Evolutionary conservation across 305 asterid genomes (phyloP), one percentile per base, ranked within the genome.

Genomic region (Petunia hybrid): DNA sequence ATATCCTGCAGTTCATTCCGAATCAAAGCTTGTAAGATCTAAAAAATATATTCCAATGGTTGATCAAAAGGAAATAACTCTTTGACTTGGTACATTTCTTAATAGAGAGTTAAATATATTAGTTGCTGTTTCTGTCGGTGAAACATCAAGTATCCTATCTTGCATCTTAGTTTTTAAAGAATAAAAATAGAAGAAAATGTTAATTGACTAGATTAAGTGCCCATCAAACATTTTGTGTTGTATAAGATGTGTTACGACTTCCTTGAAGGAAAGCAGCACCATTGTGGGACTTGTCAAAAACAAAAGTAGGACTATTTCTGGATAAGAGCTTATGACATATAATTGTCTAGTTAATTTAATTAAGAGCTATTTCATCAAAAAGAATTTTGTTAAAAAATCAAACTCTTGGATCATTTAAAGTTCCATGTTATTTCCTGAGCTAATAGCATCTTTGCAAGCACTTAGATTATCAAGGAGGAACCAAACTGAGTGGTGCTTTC

Each of bases 361-460:
- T 57, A 57, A n/a, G 73, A 65, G 35, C 35, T 66, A 40, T 66
- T 66, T 40, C 73, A 66, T 66, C 31, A 12, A 63, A 63, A 36
- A 63, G 45, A 39, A 65, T 13, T 36, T 66, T 66, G 14, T 40
- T 40, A 40, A 40, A 35, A 66, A 12, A 10, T 66, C 36, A 66
- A 66, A 65, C 48, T 65, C 36, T 65, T 39, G 71, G 4, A 46
- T 65, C 31, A 65, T 46, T 38, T 13, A 65, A 65, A 39, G 31
- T 57, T 65, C 13, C 48, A 5, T 39, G 71, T 39, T 39, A 35
- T 65, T 31, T 39, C 71, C 71, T 1, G 5, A 40, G 71, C 71
- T 65, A 41, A 65, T 65, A 10, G 71, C 48, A 65, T 65, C 10
- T 65, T 65, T 39, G 48, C 71, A 65, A 65, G 71, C 12, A 13